Evolutionary conservation across 1,284 basidiomycete species (phyloP), one percentile per base, ranked within the genome.

Genomic region (Boletellus sp.): DNA sequence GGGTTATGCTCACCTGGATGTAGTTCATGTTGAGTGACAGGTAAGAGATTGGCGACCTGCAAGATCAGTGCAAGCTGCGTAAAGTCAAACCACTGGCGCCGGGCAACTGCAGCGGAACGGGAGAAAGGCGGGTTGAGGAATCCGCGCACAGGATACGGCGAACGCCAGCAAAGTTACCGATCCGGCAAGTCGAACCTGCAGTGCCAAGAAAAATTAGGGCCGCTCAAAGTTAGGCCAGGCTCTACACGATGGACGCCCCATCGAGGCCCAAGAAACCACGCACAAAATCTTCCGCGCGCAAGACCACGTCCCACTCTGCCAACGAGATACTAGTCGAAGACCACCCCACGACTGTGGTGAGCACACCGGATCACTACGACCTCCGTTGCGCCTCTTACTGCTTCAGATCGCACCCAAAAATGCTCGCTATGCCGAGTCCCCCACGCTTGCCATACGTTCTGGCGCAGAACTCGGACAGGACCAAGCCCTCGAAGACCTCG

Each of bases 381-480:
- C 18, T 1, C 28, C 32, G 10, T 39, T 13, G 8, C 19, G 21
- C 48, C 12, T 55, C 59, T 60, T 5, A 66, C 28, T 21, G 13
- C 49, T 41, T 19, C 53, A 80, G 78, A 68, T 67, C 33, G 62
- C 69, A 45, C 63, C 70, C 68, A 78, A 65, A 72, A 83, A 72
- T 46, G 60, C 62, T 55, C 82, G 88, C 33, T 91, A 91, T 64
- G 71, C 71, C 42, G 89, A 91, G 66, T 68, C 78, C 2, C 70
- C 80, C 5, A 71, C 74, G n/a, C 60, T 86, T n/a, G 76, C 79
- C 15, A 74, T 90, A 40, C 77, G 76, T 42, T 84, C 83, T 26
- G 89, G 86, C 8, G 65, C 75, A 24, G 81, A 86, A 55, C 68
- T 83, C 7, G 85, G 80, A 24, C 80, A 83, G 59, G 81, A 83